Conservation (phyloP, 768 basidiomycete species). For the Suillus placidus region DNA sequence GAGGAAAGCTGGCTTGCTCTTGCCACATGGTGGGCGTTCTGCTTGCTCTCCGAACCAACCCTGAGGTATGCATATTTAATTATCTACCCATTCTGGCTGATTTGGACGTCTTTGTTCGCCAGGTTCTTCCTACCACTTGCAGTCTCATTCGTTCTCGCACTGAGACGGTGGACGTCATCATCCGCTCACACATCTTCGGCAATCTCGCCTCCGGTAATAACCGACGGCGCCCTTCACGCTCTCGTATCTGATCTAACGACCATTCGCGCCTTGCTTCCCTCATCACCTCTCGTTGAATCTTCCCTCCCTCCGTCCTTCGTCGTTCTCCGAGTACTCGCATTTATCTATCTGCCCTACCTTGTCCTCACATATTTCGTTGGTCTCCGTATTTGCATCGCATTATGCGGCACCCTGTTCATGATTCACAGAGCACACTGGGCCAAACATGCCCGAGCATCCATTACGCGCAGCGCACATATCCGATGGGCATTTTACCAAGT, state of each 20-base stretch:
- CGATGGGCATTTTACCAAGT: constrained; percentile 61
- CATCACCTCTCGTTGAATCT: constrained; percentile 31
- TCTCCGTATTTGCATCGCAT: constrained; percentile 59
- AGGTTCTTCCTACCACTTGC: constrained; percentile 65
- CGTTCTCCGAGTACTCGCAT: constrained; percentile 57
- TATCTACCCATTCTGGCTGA: constrained; percentile 12
- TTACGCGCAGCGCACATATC: constrained; percentile 69
- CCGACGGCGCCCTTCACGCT: constrained; percentile 56
- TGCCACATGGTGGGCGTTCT: constrained; percentile 76
- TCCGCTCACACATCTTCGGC: constrained; percentile 16
- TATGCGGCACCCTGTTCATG: constrained; percentile 60
- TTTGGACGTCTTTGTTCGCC: constrained; percentile 6
- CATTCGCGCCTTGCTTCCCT: constrained; percentile 63
- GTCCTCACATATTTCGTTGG: constrained; percentile 64
- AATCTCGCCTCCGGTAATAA: constrained; percentile 47
- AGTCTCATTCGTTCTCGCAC: constrained; percentile 42
- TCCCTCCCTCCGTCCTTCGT: constrained; percentile 33
- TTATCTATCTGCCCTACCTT: constrained; percentile 68
- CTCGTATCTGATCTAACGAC: constrained; percentile 66
- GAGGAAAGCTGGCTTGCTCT: constrained; percentile 69
- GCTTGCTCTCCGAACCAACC: constrained; percentile 55
- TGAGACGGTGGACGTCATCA: constrained; percentile 29
- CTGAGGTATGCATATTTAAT: constrained; percentile 46
- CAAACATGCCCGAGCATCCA: constrained; percentile 49
- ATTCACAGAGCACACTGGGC: constrained; percentile 74